Base-by-base conservation (phyloP, 495 filamentous ascomycete species). In the Paragyromitra xinjiangensis region DNA sequence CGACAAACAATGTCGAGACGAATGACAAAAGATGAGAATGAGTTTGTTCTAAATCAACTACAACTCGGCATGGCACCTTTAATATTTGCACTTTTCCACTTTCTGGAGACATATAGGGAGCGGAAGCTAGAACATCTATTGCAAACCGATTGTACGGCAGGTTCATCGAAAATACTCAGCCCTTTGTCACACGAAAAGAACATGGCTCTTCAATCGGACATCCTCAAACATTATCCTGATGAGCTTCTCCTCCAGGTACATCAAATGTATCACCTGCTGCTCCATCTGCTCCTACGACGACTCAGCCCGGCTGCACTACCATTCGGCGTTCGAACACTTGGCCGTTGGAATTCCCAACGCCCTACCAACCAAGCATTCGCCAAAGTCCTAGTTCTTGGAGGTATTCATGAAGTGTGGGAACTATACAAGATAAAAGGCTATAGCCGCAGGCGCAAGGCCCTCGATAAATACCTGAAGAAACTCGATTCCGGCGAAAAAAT, bases 211-310 rank as follows among this genome's bases (percentile, higher is more conserved):
- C 80, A 82, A 72, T 81, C 76, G 19, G 71, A 82, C 34, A 82
- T 82, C 29, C 66, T 82, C 53, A 62, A 70, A 63, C 72, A 78
- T 19, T 82, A 82, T 59, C 81, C 81, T 6, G 81, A 82, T 65
- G 74, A 65, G 22, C 73, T 82, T 64, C 66, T 82, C 2, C 73
- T 82, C 19, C 77, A 81, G 39, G 61, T 82, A 9, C 80, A 82
- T 50, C 81, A 82, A 37, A 82, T 82, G 81, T 82, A 81, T 48
- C 72, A 82, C 45, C 65, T 82, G 24, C 80, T 82, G 19, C 73
- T 82, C 12, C 81, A 82, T 50, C 65, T 82, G 37, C 76, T 82
- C 37, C 71, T 80, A 40, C 77, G 81, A 42, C 78, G 81, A 48
- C 71, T 82, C 16, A 82, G 78, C 40, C 71, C 80, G 11, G 19